Evolutionary conservation across 805 yeast genomes (phyloP), one percentile per base, ranked within the genome.

Genomic region (Ogataea parapolymorpha): DNA sequence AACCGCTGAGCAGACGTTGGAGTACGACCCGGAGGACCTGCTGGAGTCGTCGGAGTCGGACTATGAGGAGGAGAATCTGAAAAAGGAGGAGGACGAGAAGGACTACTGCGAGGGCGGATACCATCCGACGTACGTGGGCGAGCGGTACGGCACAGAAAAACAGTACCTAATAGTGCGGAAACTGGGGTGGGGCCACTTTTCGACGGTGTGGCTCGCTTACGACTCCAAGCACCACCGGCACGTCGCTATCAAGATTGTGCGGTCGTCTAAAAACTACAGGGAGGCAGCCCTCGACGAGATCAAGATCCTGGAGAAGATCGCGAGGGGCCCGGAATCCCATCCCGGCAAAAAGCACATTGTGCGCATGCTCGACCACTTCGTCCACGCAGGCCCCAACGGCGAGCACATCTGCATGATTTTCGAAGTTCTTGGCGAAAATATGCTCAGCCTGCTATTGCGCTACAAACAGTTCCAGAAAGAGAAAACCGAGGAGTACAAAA

Each of bases 141-240:
- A 80, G 49, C 55, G 61, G 12, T 76, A 77, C 51, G 76, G 75
- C 28, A 55, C 66, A 6, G 58, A 65, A 34, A 62, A 67, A 41
- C 64, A 70, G 41, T 79, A 79, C 55, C 54, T 63, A 7, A 61
- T 79, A 18, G 64, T 76, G 15, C 62, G 84, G 22, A 80, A 80
- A 56, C 62, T 80, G 7, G 87, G 87, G 3, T 79, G 84, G 84
- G 86, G 87, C 26, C 84, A 80, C 53, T 80, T 80, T 51, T 75
- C 82, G 28, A 79, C 85, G 1, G 86, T 80, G n/a, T 80, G 85
- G 85, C 58, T 80, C 22, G 83, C 83, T 1, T 60, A 56, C 37
- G 75, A 72, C 38, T 47, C 59, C 2, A 41, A 49, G 3, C 31
- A 52, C 12, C 63, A 65, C 13, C 55, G 66, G 22, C 81, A 77